Evolutionary conservation across 2,329 filamentous ascomycete genomes (phyloP).

Genomic region (Ceratocystis diversiconidia): DNA sequence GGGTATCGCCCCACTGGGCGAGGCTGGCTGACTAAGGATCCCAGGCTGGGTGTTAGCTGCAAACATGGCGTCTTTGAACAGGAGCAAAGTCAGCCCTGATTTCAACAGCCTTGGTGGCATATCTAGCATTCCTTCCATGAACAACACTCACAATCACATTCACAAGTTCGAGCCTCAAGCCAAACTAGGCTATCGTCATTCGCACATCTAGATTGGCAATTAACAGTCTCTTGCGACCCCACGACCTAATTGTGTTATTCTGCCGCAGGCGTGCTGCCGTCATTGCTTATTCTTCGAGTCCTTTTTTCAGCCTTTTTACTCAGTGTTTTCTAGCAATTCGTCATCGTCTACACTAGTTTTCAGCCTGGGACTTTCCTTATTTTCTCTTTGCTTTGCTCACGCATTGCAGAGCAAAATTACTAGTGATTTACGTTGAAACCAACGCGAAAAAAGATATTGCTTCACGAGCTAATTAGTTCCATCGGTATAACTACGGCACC

Average conservation of each 20-base stretch:
- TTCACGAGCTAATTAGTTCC: not conserved
- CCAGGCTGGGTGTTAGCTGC: not conserved
- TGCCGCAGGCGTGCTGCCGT: not conserved
- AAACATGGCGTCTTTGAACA: not conserved
- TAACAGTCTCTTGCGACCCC: not conserved
- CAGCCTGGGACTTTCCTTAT: not conserved
- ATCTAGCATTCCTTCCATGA: slow-evolving; percentile 13
- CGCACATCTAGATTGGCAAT: not conserved
- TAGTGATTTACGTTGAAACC: not conserved
- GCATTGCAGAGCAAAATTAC: not conserved
- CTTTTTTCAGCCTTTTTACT: not conserved
- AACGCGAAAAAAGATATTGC: not conserved
- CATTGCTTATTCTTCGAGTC: not conserved
- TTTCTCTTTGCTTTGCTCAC: not conserved
- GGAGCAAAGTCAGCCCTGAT: slow-evolving; percentile 12
- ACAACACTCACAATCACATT: slow-evolving; percentile 9
- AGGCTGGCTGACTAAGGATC: slow-evolving; percentile 12
- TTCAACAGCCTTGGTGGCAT: slow-evolving; percentile 10
- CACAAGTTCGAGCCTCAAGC: not conserved
- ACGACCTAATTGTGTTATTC: not conserved
- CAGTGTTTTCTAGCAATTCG: not conserved
- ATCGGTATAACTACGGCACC: not conserved
- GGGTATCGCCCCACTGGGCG: not conserved
- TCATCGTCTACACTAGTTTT: not conserved
- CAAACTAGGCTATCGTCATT: not conserved